A percentile compares a stretch with the other conserved stretches of the same genome.
These are phyloP conservation scores for Kodamaea leandrae DNA, from an alignment of 805 yeast species.

Conservation along the genomic window DNA sequence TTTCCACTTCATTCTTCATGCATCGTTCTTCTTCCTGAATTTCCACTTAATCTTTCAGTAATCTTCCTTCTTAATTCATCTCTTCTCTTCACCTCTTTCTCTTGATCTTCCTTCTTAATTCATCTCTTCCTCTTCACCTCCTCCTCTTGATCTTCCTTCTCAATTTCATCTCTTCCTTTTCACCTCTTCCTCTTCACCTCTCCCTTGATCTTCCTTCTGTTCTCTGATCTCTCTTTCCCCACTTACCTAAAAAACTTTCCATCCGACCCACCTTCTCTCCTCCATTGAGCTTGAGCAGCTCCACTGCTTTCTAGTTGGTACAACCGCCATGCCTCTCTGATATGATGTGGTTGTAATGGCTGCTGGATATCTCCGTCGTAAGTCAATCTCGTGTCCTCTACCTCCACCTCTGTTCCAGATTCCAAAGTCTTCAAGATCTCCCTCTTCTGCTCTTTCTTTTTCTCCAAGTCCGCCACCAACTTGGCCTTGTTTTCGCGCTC, in stretches of 20 bases:
- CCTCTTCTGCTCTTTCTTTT: slow-evolving; percentile 37
- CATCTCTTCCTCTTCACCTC: too few species aligned
- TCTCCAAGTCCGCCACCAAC: slow-evolving; percentile 34
- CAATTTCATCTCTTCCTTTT: slow-evolving; percentile 1
- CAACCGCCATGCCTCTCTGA: slow-evolving; percentile 85
- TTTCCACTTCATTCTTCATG: too few species aligned
- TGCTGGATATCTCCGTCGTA: slow-evolving; percentile 44
- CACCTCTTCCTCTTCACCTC: too few species aligned
- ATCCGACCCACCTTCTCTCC: slow-evolving; percentile 65
- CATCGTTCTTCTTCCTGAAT: too few species aligned
- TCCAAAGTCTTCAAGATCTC: slow-evolving; percentile 38
- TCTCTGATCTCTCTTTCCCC: neutral
- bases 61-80: too few species aligned
- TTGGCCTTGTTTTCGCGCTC: slow-evolving; percentile 48
- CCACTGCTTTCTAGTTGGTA: slow-evolving; percentile 66
- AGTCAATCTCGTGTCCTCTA: slow-evolving; percentile 22
- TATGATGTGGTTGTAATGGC: slow-evolving; percentile 80
- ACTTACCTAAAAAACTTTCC: slow-evolving; percentile 63
- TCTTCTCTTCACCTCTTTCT: too few species aligned
- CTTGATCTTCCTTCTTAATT: too few species aligned
- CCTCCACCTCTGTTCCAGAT: slow-evolving; percentile 35
- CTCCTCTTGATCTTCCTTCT: too few species aligned
- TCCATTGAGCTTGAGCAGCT: slow-evolving; percentile 63
- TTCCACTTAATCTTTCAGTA: too few species aligned
- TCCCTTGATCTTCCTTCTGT: neutral